Conservation (phyloP, 2,329 filamentous ascomycete genomes). For the Aspergillus oerlinghausenensis region DNA sequence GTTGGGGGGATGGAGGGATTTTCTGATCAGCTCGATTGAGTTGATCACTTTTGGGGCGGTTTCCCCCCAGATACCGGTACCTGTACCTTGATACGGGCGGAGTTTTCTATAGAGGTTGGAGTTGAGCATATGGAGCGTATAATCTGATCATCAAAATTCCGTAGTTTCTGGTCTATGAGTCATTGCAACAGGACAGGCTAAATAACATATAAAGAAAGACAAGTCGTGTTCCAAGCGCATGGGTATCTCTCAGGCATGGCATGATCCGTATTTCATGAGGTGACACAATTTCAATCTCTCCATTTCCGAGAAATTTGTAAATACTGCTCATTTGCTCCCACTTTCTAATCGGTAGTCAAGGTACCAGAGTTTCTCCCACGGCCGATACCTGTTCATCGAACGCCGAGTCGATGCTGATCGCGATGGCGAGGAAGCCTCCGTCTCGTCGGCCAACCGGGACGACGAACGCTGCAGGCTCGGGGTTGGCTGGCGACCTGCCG, state of each 20-base stretch:
- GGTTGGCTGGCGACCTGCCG: background rate
- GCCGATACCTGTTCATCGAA: conserved; percentile 21
- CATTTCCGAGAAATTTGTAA: conserved; percentile 1
- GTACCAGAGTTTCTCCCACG: conserved; percentile 43
- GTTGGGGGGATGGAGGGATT: conserved; percentile 59
- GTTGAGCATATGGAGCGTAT: background rate
- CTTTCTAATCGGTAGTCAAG: conserved; percentile 39
- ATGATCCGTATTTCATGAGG: conserved; percentile 7
- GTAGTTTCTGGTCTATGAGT: background rate
- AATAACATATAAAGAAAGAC: background rate
- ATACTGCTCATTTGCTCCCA: conserved; percentile 9
- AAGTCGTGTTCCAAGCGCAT: conserved; percentile 5
- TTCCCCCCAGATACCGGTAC: background rate
- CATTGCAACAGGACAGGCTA: background rate
- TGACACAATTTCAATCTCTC: background rate
- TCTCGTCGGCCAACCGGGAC: conserved; percentile 6
- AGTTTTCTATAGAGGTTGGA: background rate
- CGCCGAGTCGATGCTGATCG: conserved; percentile 23
- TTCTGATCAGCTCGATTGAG: conserved; percentile 43
- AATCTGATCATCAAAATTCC: background rate
- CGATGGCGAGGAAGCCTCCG: conserved; percentile 20
- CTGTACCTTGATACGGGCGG: background rate
- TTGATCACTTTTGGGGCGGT: background rate
- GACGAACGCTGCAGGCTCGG: conserved; percentile 10
- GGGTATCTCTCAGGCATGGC: conserved; percentile 17